phyloP scores from a whole-genome alignment of 164 flowering plant species.

The Nelumbo lutea region DNA sequence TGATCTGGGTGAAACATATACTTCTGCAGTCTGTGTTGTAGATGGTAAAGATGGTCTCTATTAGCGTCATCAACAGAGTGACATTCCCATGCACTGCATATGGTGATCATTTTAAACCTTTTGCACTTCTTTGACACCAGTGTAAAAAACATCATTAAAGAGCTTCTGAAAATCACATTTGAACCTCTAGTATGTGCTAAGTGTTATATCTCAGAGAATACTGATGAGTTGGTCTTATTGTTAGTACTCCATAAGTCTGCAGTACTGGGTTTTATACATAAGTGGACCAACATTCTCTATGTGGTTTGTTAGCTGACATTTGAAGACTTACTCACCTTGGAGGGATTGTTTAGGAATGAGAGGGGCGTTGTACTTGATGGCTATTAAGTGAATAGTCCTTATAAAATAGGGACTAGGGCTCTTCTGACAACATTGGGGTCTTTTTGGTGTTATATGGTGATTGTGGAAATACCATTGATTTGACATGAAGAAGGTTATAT shows the following conservation, averaged over 20 bases:
- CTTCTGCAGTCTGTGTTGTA: no score
- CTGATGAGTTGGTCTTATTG: no score
- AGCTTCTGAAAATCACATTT: background rate
- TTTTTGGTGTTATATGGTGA: background rate
- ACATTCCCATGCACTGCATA: no score
- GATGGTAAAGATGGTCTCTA: no score
- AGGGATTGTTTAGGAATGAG: background rate
- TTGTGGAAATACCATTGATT: background rate
- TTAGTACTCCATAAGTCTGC: no score
- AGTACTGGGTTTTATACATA: background rate
- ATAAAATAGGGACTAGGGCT: background rate
- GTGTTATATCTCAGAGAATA: no score
- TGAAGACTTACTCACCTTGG: background rate
- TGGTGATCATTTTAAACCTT: no score
- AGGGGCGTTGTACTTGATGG: background rate
- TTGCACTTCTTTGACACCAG: no score
- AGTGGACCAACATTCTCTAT: background rate
- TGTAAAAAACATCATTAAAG: no score
- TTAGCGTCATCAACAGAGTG: no score
- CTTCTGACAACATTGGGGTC: background rate
- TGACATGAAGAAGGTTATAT: no score
- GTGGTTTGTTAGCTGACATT: background rate
- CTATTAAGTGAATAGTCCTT: background rate
- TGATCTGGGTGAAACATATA: no score
- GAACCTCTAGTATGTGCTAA: background rate